Conservation (phyloP, 768 basidiomycete genomes). For the Boletales sp. region DNA sequence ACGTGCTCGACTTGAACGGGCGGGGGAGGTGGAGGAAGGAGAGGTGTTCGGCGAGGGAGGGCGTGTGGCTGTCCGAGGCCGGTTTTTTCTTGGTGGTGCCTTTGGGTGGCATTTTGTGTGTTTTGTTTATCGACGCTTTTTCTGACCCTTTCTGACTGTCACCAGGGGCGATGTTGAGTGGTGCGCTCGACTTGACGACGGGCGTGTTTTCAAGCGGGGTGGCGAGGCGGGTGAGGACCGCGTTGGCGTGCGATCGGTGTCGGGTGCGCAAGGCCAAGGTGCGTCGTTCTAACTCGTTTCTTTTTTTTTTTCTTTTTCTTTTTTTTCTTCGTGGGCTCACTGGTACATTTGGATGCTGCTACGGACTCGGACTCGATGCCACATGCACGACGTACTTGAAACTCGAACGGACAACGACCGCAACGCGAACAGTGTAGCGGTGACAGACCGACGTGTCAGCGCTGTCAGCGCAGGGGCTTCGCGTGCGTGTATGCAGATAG, state of each 20-base stretch:
- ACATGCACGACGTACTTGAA: too few relatives aligned
- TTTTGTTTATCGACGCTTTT: not conserved
- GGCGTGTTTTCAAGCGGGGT: slow-evolving; percentile 47
- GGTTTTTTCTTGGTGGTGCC: slow-evolving; percentile 20
- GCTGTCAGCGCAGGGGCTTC: slow-evolving; percentile 57
- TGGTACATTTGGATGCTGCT: too few relatives aligned
- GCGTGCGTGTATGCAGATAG: slow-evolving; percentile 56
- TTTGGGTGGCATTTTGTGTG: slow-evolving; percentile 30
- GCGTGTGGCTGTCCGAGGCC: slow-evolving; percentile 7
- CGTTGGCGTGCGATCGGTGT: slow-evolving; percentile 76
- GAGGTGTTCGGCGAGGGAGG: slow-evolving; percentile 64
- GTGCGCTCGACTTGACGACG: slow-evolving; percentile 59
- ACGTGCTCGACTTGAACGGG: slow-evolving; percentile 74
- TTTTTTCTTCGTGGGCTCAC: too few relatives aligned
- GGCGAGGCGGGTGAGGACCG: slow-evolving; percentile 60
- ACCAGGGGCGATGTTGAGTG: slow-evolving; percentile 34
- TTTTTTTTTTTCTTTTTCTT: too few relatives aligned
- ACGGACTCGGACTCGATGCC: too few relatives aligned
- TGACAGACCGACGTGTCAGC: slow-evolving; percentile 64
- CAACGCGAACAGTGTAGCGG: slow-evolving; percentile 55
- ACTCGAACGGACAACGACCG: not conserved
- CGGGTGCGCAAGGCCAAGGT: slow-evolving; percentile 74
- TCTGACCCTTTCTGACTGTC: not conserved
- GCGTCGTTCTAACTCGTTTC: slow-evolving; percentile 16
- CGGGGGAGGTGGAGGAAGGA: slow-evolving; percentile 68